Conservation (phyloP, 2,329 filamentous ascomycete species). For the Botrytis fabae region DNA sequence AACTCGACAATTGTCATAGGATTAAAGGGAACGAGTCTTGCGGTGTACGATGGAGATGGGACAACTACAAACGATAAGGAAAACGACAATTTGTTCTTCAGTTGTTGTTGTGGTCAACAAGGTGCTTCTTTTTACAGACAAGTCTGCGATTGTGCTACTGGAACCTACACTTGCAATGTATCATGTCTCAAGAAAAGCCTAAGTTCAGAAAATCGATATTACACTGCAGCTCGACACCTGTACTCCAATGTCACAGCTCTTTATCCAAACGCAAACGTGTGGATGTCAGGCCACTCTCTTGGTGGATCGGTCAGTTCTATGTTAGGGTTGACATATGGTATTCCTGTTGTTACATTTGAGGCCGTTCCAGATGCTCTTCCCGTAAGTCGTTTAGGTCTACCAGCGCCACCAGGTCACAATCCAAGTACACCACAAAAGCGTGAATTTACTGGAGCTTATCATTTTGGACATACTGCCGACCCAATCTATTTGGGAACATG, state of each 20-base stretch:
- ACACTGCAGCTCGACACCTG: conserved; percentile 82
- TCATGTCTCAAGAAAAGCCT: conserved; percentile 80
- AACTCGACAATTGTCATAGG: conserved; percentile 90
- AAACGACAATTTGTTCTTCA: conserved; percentile 98
- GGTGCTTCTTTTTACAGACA: conserved; percentile 87
- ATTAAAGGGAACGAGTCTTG: conserved; percentile 85
- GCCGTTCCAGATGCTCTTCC: conserved; percentile 89
- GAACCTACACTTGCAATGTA: conserved; percentile 86
- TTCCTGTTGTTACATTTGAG: conserved; percentile 90
- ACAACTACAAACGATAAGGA: conserved; percentile 97
- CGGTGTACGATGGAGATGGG: conserved; percentile 93
- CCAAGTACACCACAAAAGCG: conserved; percentile 70
- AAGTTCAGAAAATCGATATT: conserved; percentile 84
- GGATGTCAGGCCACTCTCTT: conserved; percentile 89
- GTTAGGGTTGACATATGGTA: conserved; percentile 84
- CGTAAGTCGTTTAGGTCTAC: conserved; percentile 79
- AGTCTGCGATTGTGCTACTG: conserved; percentile 88
- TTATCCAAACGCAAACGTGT: conserved; percentile 81
- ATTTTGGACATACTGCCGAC: conserved; percentile 95
- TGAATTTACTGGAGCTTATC: conserved; percentile 74
- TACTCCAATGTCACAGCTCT: conserved; percentile 89
- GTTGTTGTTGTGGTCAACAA: conserved; percentile 94
- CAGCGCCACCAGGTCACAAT: conserved; percentile 76
- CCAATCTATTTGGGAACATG: conserved; percentile 93
- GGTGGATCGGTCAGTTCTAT: conserved; percentile 89